Base-by-base conservation (phyloP, 305 asterid genomes). In the Fraxinus albicans region DNA sequence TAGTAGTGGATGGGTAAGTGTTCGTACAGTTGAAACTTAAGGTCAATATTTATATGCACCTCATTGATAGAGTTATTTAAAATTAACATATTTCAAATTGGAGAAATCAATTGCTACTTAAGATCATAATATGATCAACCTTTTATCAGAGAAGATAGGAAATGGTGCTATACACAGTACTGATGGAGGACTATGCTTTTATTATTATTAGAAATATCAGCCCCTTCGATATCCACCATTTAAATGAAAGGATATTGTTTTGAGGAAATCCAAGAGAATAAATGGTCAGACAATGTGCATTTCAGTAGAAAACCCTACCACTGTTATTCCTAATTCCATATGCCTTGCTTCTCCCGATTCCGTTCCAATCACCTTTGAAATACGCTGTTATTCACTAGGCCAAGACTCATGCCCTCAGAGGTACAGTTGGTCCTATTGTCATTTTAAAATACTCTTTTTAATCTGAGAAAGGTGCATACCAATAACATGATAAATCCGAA, bases 1-100 rank as follows among this genome's bases (percentile, higher is more conserved):
- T 58, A 72, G 70, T 60, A 44, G 77, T 29, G 75, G 38, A 67
- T 67, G 19, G 75, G 75, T 13, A 69, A 69, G 36, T 27, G 36
- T 69, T 12, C 19, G 21, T 25, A 69, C 38, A 69, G 75, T 69
- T 69, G 75, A 69, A 70, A 78, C 23, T 55, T 60, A 23, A 38
- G 53, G 29, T 81, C 53, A 80, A 83, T 70, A 40, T 77, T 42
- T 53, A 78, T 58, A 82, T n/a, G 80, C 79, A 83, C 75, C 79
- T 78, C 50, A 81, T 25, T 29, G 75, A 29, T 69, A 29, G 34
- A 29, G 34, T 69, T 29, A 69, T 12, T 15, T 29, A 8, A 69
- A 13, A 69, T 69, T 29, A 69, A 69, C 33, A 63, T 8, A 63
- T 8, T 63, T 23, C 17, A 63, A 63, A 63, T 23, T 23, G 34